These are phyloP conservation scores for Pichia sp. DNA, from an alignment of 1,139 yeast species.

Conservation along the genomic window DNA sequence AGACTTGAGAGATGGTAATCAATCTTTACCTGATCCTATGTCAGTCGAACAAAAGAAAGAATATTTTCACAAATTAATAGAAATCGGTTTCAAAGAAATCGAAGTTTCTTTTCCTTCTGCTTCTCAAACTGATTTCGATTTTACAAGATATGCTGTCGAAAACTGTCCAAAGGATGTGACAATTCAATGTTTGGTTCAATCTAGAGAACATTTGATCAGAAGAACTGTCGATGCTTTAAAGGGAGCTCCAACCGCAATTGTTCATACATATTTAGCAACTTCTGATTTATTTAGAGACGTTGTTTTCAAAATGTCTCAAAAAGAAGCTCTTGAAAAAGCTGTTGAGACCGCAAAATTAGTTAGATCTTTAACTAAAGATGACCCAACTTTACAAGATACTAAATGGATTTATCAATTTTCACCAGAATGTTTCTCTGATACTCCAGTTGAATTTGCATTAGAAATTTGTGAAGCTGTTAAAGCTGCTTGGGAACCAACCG, in stretches of 20 bases:
- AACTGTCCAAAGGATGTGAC: slow-evolving; percentile 89
- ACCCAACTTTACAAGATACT: slow-evolving; percentile 64
- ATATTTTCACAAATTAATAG: slow-evolving; percentile 80
- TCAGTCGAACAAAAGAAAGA: slow-evolving; percentile 81
- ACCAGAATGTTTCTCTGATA: slow-evolving; percentile 91
- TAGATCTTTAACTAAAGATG: slow-evolving; percentile 81
- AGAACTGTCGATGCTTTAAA: slow-evolving; percentile 84
- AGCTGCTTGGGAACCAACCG: slow-evolving; percentile 85
- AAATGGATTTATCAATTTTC: slow-evolving; percentile 90
- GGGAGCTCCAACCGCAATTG: slow-evolving; percentile 86
- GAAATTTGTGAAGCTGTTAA: slow-evolving; percentile 94
- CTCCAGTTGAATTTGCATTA: slow-evolving; percentile 76
- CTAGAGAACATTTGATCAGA: slow-evolving; percentile 81
- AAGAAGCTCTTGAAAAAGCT: slow-evolving; percentile 75
- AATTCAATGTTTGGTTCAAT: slow-evolving; percentile 87
- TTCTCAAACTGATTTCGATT: slow-evolving; percentile 91
- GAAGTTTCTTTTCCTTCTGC: slow-evolving; percentile 97
- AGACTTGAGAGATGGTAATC: slow-evolving; percentile 95
- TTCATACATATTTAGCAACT: slow-evolving; percentile 88
- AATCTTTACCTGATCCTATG: slow-evolving; percentile 97
- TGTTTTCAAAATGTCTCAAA: slow-evolving; percentile 78
- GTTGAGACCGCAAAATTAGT: slow-evolving; percentile 78
- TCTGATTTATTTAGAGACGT: slow-evolving; percentile 88
- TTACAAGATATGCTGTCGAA: slow-evolving; percentile 88
- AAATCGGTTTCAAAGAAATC: slow-evolving; percentile 90